Evolutionary conservation across 768 basidiomycete genomes (phyloP), one percentile per base, ranked within the genome.

Genomic region (Lactarius pseudohatsudake): DNA sequence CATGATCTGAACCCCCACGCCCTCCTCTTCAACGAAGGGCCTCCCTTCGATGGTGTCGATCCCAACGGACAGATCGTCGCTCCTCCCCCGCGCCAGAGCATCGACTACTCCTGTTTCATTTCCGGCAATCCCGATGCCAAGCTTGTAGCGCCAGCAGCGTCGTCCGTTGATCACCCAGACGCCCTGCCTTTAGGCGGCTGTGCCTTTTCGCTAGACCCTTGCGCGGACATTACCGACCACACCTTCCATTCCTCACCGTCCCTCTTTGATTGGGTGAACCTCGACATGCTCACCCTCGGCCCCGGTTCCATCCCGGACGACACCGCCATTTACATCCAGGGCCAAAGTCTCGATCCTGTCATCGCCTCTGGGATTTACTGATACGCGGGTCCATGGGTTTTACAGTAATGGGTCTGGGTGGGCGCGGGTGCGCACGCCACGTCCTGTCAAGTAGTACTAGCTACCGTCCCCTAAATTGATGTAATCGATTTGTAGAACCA

Each of bases 61-160:
- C 60, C 43, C 64, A 40, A 66, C 56, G 34, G 36, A 16, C 60
- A 30, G 55, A 45, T 54, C 38, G 9, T 61, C 47, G 20, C 4
- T 4, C 43, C 55, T 40, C 28, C 36, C 36, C 7, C 16, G 16
- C 22, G 60, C n/a, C 36, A 58, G 45, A 40, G 36, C 38, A 43
- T 62, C 36, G 61, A 66, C 65, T 66, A 66, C 32, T 50, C 56
- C 40, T 20, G 57, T 26, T 58, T 36, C 54, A 64, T 64, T 26
- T 64, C 62, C 2, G 66, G 66, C 16, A 47, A 67, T 20, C 66
- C 66, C 34, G 57, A 67, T 36, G 66, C 63, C 10, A 43, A 63
- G 32, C 53, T 68, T 30, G 59, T 61, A 36, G 55, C 65, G 38
- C 59, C 55, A 8, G 36, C 59, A 8, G 28, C 43, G 2, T 45